Conservation (phyloP, 768 basidiomycete species). For the Lactarius vividus region DNA sequence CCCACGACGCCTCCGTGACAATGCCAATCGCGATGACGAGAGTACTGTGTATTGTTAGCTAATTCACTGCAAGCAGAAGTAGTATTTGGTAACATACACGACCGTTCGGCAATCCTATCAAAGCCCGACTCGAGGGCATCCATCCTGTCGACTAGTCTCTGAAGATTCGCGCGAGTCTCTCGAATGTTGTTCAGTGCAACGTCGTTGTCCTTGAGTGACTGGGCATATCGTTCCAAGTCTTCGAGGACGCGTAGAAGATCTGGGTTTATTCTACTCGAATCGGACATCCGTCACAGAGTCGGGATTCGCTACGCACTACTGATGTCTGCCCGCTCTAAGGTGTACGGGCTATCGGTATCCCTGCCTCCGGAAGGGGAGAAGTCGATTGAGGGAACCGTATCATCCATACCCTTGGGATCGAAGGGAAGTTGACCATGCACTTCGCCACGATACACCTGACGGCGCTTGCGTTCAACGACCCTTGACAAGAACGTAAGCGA, state of each 20-base stretch:
- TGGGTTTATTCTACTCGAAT: conserved; percentile 30
- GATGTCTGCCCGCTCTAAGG: conserved; percentile 66
- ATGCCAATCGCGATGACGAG: conserved; percentile 67
- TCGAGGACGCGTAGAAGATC: conserved; percentile 60
- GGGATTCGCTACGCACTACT: conserved; percentile 50
- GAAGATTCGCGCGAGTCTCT: conserved; percentile 59
- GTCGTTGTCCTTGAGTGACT: conserved; percentile 41
- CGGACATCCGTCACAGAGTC: background rate
- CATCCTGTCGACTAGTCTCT: conserved; percentile 73
- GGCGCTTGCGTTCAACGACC: conserved; percentile 73
- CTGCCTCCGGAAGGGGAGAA: conserved; percentile 67
- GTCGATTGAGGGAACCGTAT: conserved; percentile 74
- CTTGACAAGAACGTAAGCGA: conserved; percentile 37
- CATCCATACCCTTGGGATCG: conserved; percentile 76
- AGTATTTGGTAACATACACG: conserved; percentile 48
- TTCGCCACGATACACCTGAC: conserved; percentile 83
- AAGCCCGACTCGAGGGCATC: conserved; percentile 78
- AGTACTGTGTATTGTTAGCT: conserved; percentile 50
- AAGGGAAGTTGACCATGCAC: conserved; percentile 87
- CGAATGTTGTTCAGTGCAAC: conserved; percentile 53
- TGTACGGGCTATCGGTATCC: conserved; percentile 52
- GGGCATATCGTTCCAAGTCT: conserved; percentile 60
- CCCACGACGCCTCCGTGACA: conserved; percentile 71
- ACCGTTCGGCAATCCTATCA: conserved; percentile 82
- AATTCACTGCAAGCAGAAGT: conserved; percentile 14